These are phyloP conservation scores for Delphinella strobiligena DNA, from an alignment of 2,329 filamentous ascomycete genomes.

Conservation along the genomic window DNA sequence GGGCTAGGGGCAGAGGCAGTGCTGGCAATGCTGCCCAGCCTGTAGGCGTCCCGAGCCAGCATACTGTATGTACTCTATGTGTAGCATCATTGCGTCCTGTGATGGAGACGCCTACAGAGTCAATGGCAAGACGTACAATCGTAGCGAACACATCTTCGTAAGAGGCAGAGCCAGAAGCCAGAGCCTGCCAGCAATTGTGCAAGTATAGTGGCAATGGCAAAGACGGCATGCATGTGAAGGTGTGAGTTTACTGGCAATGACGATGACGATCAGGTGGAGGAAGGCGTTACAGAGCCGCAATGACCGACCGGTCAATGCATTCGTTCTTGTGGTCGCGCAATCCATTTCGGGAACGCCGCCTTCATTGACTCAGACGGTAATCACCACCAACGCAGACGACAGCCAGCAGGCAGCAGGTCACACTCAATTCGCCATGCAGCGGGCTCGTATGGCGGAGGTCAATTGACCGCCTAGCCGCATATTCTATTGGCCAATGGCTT, in stretches of 20 bases:
- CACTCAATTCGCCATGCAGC: not conserved
- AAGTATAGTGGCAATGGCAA: too few relatives aligned
- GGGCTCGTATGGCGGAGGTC: not conserved
- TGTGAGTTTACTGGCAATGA: too few relatives aligned
- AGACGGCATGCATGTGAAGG: not conserved
- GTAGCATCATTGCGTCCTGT: too few relatives aligned
- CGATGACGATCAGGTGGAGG: not conserved
- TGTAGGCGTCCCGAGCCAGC: too few relatives aligned
- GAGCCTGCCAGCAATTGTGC: too few relatives aligned
- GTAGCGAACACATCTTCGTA: too few relatives aligned
- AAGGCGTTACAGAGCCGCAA: not conserved
- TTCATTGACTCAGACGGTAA: not conserved
- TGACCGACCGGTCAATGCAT: not conserved
- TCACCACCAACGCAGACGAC: not conserved
- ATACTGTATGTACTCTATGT: too few relatives aligned
- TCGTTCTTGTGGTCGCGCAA: not conserved
- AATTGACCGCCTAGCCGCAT: not conserved
- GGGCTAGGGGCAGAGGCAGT: too few relatives aligned
- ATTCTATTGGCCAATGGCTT: conserved; percentile 6
- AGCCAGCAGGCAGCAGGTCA: not conserved
- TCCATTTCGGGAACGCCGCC: not conserved
- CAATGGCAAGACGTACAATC: too few relatives aligned
- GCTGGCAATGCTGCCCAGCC: too few relatives aligned
- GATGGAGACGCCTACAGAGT: too few relatives aligned
- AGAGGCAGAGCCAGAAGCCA: too few relatives aligned